phyloP scores from a whole-genome alignment of 768 basidiomycete species.

The Lactifluus pinguis region DNA sequence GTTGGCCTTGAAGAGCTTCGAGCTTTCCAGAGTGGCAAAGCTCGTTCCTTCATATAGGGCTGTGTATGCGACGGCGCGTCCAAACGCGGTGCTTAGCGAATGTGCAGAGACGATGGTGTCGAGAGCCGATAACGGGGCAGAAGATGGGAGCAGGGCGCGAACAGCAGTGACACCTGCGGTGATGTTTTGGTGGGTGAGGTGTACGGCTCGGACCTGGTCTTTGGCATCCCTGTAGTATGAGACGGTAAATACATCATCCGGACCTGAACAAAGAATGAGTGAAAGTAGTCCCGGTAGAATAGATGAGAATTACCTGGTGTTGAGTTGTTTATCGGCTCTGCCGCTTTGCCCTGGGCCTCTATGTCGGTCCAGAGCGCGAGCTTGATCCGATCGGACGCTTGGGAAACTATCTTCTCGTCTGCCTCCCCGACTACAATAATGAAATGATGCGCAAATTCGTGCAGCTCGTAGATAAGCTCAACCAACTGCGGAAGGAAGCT shows the following conservation, averaged over 20 bases:
- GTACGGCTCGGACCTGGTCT: slow-evolving; percentile 49
- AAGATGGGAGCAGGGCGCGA: slow-evolving; percentile 65
- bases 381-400: slow-evolving; percentile 43
- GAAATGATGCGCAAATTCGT: slow-evolving; percentile 39
- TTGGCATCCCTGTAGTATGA: slow-evolving; percentile 49
- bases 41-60: slow-evolving; percentile 68
- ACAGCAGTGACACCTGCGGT: slow-evolving; percentile 84
- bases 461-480: slow-evolving; percentile 59
- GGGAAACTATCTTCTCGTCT: slow-evolving; percentile 35
- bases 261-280: slow-evolving; percentile 31
- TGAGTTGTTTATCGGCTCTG: slow-evolving; percentile 34
- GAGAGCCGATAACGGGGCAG: slow-evolving; percentile 53
- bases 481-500: slow-evolving; percentile 59
- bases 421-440: slow-evolving; percentile 70
- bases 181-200: slow-evolving; percentile 75
- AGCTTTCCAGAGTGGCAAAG: slow-evolving; percentile 57
- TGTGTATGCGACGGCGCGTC: slow-evolving; percentile 70
- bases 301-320: slow-evolving; percentile 41
- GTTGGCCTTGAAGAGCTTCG: slow-evolving; percentile 42
- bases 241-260: slow-evolving; percentile 57
- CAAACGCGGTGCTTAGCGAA: slow-evolving; percentile 65
- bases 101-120: slow-evolving; percentile 76
- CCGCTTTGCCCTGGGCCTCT: slow-evolving; percentile 52
- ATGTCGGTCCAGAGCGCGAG: slow-evolving; percentile 62
- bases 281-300: neutral